phyloP scores from a whole-genome alignment of 495 filamentous ascomycete genomes.

The Podospora comata region DNA sequence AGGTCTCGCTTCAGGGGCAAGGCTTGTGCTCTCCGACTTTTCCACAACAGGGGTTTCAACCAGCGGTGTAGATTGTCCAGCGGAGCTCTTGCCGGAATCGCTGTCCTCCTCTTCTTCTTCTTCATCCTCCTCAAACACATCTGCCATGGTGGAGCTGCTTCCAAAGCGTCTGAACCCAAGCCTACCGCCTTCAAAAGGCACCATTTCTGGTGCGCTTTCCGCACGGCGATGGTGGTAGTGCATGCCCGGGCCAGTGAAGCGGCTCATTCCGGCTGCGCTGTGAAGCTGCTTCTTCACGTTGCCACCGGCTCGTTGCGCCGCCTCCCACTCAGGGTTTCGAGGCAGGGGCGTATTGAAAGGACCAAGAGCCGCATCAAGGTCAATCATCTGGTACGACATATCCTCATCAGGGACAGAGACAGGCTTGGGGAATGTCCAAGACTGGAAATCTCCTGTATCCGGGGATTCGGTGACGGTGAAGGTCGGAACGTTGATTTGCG shows the following conservation, averaged over 20 bases:
- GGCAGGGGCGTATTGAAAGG: slow-evolving; percentile 81
- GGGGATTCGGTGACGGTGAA: slow-evolving; percentile 31
- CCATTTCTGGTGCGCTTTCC: slow-evolving; percentile 88
- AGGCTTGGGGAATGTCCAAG: slow-evolving; percentile 23
- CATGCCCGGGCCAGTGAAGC: slow-evolving; percentile 77
- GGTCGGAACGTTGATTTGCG: slow-evolving; percentile 27
- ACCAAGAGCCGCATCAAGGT: slow-evolving; percentile 91
- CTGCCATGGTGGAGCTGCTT: slow-evolving; percentile 69
- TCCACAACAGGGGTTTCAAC: slow-evolving; percentile 21
- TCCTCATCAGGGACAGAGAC: slow-evolving; percentile 48
- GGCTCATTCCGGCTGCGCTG: slow-evolving; percentile 74
- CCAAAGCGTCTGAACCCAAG: slow-evolving; percentile 57
- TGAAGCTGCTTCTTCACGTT: slow-evolving; percentile 75
- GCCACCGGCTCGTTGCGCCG: slow-evolving; percentile 55
- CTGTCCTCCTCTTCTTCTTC: slow-evolving; percentile 73
- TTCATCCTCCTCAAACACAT: slow-evolving; percentile 96
- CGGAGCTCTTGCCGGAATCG: slow-evolving; percentile 25
- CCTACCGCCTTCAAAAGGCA: slow-evolving; percentile 68
- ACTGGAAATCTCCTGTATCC: slow-evolving; percentile 22
- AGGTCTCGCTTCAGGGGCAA: neutral
- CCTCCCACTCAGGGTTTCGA: slow-evolving; percentile 55
- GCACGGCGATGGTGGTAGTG: slow-evolving; percentile 83
- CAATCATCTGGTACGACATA: slow-evolving; percentile 73
- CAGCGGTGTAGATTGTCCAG: slow-evolving; percentile 30
- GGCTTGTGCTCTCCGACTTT: slow-evolving; percentile 12